Base-by-base conservation (phyloP, 2,329 filamentous ascomycete species). In the Fusarium sp. region DNA sequence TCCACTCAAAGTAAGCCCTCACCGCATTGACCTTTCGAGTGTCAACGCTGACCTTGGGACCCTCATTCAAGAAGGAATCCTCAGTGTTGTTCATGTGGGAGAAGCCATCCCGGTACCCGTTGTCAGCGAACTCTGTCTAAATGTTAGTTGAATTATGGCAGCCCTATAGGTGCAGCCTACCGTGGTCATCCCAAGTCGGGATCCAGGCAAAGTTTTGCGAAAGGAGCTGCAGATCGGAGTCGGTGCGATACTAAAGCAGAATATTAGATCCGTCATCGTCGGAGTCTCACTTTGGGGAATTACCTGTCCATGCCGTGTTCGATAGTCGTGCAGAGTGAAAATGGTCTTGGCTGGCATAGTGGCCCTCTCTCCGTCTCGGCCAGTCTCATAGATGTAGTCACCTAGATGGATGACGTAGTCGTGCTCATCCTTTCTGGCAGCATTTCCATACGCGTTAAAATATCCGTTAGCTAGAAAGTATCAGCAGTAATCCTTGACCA, bases 11-110 rank as follows among this genome's bases (percentile, higher is more conserved):
- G 77, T 92, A 92, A 1, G 92, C 91, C 40, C 92, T 86, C 3
- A 94, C 91, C 2, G 91, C 92, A 63, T 94, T 93, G 86, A 93
- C 90, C 84, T 94, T 94, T 72, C 92, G 87, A 79, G 92, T 90
- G 73, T 94, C 92, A n/a, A 93, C 89, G 35, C 87, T 89, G n/a
- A 94, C 64, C 4, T 57, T 58, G 1, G 43, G 64, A 5, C 72
- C 72, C 2, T 59, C 3, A 0, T 75, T 54, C 0, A 73, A 27
- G 11, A 75, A 75, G 0, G 72, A 75, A 4, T 75, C 47, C 22
- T 75, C 72, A 1, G 72, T 75, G 4, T 94, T 94, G 80, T 91
- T 91, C 27, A 92, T 82, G 5, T 85, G 84, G 3, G 87, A 86
- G 10, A 86, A 88, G 1, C 92, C 92, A 76, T 91, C 91, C 27